Percentiles rank a stretch among this genome's conserved stretches.
phyloP scores from a whole-genome alignment of 441 rosid species.

The Arabidopsis hybrid region DNA sequence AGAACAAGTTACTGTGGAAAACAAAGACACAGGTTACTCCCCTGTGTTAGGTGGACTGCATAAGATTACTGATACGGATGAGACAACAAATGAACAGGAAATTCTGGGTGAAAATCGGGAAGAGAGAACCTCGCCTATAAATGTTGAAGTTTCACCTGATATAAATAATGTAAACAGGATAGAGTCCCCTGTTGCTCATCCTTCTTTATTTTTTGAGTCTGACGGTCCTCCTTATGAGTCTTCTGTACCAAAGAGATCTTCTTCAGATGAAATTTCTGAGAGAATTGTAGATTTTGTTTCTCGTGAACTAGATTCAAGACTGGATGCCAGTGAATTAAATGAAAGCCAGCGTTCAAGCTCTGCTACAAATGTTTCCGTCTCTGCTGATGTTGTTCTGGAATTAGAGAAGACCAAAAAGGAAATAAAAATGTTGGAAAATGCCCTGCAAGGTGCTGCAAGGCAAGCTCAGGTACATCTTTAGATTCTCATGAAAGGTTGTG shows the following conservation, averaged over 20 bases:
- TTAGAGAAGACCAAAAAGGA: constrained; percentile 83
- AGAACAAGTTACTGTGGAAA: constrained; percentile 46
- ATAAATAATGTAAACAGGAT: constrained; percentile 44
- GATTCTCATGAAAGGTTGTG: constrained; percentile 25
- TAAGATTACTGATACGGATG: constrained; percentile 50
- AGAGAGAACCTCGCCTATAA: constrained; percentile 49
- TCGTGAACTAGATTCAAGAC: constrained; percentile 49
- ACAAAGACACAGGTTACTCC: constrained; percentile 46
- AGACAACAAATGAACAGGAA: constrained; percentile 50
- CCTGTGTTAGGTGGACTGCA: constrained; percentile 46
- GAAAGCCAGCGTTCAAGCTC: constrained; percentile 55
- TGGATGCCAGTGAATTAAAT: constrained; percentile 50
- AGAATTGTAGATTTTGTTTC: constrained; percentile 52
- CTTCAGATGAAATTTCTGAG: constrained; percentile 57
- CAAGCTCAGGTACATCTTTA: constrained; percentile 91
- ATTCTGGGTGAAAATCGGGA: constrained; percentile 48
- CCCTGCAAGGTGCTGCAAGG: constrained; percentile 99
- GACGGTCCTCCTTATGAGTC: constrained; percentile 48
- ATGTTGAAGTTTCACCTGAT: constrained; percentile 51
- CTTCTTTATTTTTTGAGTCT: constrained; percentile 43
- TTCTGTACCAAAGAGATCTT: constrained; percentile 49
- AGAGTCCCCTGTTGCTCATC: constrained; percentile 52
- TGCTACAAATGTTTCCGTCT: constrained; percentile 53
- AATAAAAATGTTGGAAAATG: constrained; percentile 95
- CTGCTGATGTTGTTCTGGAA: constrained; percentile 59